These are phyloP conservation scores for Sphagnum magellanicum DNA, from an alignment of 228 moss, liverwort and hornwort species.

Conservation along the genomic window DNA sequence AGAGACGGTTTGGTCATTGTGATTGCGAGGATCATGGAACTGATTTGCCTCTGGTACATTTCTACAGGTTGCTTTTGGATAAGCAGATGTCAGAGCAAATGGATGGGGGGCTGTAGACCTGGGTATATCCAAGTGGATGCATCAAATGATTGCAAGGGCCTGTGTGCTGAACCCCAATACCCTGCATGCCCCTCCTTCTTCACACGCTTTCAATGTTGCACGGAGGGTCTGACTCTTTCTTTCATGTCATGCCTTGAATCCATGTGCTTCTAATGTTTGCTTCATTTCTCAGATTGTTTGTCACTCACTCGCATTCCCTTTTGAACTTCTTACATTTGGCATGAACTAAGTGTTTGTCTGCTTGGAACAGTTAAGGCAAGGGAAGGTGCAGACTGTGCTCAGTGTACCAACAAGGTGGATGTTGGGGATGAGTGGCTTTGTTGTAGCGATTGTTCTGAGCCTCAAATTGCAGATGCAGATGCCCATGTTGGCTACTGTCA, in stretches of 20 bases:
- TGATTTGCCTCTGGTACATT: too few species aligned
- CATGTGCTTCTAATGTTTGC: too few species aligned
- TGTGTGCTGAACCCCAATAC: slow-evolving; percentile 48
- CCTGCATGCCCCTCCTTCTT: slow-evolving; percentile 43
- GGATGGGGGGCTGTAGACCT: slow-evolving; percentile 51
- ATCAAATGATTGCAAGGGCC: slow-evolving; percentile 72
- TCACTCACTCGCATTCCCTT: neutral
- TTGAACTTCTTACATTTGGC: neutral
- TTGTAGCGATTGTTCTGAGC: slow-evolving; percentile 77
- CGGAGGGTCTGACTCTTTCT: slow-evolving; percentile 38
- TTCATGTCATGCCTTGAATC: neutral
- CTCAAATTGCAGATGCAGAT: slow-evolving; percentile 40
- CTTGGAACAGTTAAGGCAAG: slow-evolving; percentile 29
- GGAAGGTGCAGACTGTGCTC: slow-evolving; percentile 38
- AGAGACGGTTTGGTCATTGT: too few species aligned
- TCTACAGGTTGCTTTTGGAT: slow-evolving; percentile 71
- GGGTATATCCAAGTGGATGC: slow-evolving; percentile 48
- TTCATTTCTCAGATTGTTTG: neutral
- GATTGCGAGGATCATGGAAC: too few species aligned
- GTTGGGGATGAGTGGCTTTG: slow-evolving; percentile 71
- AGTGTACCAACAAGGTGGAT: slow-evolving; percentile 47
- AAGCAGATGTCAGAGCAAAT: slow-evolving; percentile 46
- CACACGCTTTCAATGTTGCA: slow-evolving; percentile 68
- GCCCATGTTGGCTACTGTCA: slow-evolving; percentile 65
- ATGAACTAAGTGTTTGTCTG: neutral